phyloP scores from a whole-genome alignment of 352 stramenopile species.

The Stephanocyclus meneghinianus region DNA sequence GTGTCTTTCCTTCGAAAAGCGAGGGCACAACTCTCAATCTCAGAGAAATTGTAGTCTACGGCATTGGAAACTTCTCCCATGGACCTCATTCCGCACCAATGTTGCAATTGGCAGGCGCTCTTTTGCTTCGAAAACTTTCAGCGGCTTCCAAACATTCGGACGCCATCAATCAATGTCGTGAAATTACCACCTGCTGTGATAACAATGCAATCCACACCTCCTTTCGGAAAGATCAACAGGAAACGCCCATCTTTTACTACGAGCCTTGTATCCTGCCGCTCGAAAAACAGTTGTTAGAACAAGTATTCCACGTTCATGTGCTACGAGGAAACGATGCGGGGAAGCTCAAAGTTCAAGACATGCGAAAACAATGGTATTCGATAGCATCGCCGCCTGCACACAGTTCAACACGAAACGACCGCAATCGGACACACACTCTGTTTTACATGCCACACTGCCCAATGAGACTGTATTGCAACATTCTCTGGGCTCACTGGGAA shows the following conservation, averaged over 20 bases:
- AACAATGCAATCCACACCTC: slow-evolving; percentile 21
- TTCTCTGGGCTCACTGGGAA: slow-evolving; percentile 68
- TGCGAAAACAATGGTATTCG: slow-evolving; percentile 21
- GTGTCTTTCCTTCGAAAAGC: background rate
- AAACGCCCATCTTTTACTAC: slow-evolving; percentile 51
- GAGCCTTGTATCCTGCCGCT: slow-evolving; percentile 52
- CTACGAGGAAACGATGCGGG: slow-evolving; percentile 50
- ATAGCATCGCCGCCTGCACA: background rate
- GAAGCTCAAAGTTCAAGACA: slow-evolving; percentile 37
- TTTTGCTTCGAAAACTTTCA: slow-evolving; percentile 45
- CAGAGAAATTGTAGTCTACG: slow-evolving; percentile 73
- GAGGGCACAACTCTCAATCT: slow-evolving; percentile 23
- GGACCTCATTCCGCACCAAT: slow-evolving; percentile 47
- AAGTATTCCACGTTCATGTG: slow-evolving; percentile 38
- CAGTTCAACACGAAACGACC: background rate
- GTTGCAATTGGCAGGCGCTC: slow-evolving; percentile 67
- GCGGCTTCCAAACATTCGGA: slow-evolving; percentile 15
- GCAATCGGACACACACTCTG: slow-evolving; percentile 33
- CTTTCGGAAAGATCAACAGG: slow-evolving; percentile 45
- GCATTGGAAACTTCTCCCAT: slow-evolving; percentile 75
- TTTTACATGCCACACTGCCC: slow-evolving; percentile 83
- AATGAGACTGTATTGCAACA: slow-evolving; percentile 74
- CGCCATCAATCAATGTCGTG: slow-evolving; percentile 20
- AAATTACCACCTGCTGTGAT: slow-evolving; percentile 15
- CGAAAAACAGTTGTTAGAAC: slow-evolving; percentile 49